phyloP scores from a whole-genome alignment of 2,329 filamentous ascomycete genomes.

The Dactylonectria estremocensis region DNA sequence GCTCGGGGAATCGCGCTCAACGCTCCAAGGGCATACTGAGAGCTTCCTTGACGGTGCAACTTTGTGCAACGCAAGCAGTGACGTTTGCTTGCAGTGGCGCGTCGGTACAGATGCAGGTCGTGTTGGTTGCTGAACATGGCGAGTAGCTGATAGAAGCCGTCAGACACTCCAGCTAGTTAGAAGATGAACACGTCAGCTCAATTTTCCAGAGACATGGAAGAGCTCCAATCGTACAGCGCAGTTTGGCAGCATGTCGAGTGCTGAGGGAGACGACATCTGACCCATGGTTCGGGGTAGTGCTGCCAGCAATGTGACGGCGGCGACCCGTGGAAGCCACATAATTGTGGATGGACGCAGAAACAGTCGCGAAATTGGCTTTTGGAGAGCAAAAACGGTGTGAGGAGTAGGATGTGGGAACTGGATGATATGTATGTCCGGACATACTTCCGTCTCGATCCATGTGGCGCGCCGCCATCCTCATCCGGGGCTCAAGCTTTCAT shows the following conservation, averaged over 20 bases:
- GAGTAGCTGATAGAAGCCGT: background rate
- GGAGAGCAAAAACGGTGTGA: background rate
- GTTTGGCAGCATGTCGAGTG: background rate
- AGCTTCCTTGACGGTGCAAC: background rate
- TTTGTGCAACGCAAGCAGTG: background rate
- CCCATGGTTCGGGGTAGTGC: background rate
- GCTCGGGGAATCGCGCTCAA: background rate
- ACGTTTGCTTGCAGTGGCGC: background rate
- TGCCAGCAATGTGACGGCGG: background rate
- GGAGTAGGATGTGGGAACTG: no score
- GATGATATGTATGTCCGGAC: no score
- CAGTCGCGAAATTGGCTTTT: background rate
- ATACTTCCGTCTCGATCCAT: no score
- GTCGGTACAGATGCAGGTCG: constrained; percentile 2
- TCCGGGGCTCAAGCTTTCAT: no score
- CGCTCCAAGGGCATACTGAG: background rate
- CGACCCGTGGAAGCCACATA: background rate
- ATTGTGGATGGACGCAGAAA: background rate
- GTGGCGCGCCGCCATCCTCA: no score
- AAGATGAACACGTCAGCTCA: background rate
- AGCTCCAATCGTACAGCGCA: background rate
- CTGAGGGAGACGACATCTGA: background rate
- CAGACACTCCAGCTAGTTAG: background rate
- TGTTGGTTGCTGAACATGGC: background rate
- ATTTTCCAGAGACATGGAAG: background rate